These are phyloP conservation scores for Curvularia lunata DNA, from an alignment of 2,329 filamentous ascomycete species.

Conservation along the genomic window DNA sequence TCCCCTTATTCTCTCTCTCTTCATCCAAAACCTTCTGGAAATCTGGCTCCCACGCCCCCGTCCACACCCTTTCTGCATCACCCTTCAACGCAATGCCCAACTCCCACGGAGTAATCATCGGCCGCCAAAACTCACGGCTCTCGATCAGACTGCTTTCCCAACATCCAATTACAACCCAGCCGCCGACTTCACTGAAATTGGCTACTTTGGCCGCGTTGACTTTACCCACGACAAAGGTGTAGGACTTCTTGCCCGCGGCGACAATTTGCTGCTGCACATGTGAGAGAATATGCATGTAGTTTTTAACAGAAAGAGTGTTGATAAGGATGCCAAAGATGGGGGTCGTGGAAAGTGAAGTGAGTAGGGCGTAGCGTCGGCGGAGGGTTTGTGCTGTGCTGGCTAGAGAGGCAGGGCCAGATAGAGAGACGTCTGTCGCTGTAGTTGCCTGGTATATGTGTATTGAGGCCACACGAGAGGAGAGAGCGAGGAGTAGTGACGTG, in stretches of 20 bases:
- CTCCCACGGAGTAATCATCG: constrained; percentile 95
- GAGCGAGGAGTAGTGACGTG: constrained; percentile 81
- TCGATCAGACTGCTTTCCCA: constrained; percentile 97
- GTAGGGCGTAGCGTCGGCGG: constrained; percentile 84
- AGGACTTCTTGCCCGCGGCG: constrained; percentile 87
- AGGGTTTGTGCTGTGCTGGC: constrained; percentile 65
- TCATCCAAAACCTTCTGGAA: constrained; percentile 71
- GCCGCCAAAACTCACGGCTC: constrained; percentile 84
- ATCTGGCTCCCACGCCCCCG: constrained; percentile 85
- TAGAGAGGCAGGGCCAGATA: constrained; percentile 48
- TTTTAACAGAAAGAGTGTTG: constrained; percentile 90
- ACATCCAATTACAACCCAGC: constrained; percentile 96
- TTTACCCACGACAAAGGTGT: constrained; percentile 96
- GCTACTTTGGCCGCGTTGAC: constrained; percentile 94
- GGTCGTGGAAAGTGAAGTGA: constrained; percentile 79
- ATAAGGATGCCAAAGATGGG: constrained; percentile 92
- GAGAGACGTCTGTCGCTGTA: constrained; percentile 24
- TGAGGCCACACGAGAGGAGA: constrained; percentile 79
- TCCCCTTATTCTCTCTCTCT: constrained; percentile 16
- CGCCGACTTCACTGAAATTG: constrained; percentile 93
- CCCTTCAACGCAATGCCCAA: constrained; percentile 76
- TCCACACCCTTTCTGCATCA: constrained; percentile 82
- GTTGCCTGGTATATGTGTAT: constrained; percentile 78
- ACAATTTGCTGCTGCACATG: constrained; percentile 75
- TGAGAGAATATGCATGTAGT: constrained; percentile 83